phyloP scores from a whole-genome alignment of 495 filamentous ascomycete species.

The Lophiostoma macrostomum region DNA sequence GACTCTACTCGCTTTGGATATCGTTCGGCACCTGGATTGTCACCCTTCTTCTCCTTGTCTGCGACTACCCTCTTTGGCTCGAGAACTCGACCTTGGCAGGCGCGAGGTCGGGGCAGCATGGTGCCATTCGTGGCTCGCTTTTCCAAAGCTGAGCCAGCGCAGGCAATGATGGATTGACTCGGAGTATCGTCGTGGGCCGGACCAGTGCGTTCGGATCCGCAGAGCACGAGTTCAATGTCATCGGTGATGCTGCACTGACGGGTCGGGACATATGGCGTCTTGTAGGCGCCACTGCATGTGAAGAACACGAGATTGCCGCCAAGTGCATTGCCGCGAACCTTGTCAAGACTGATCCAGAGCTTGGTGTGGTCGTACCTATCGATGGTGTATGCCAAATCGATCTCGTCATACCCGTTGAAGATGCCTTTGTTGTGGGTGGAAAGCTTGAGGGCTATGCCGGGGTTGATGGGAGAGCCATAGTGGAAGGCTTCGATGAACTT shows the following conservation, averaged over 20 bases:
- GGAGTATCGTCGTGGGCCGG: not conserved
- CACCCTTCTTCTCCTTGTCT: not conserved
- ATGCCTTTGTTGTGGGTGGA: slow-evolving; percentile 39
- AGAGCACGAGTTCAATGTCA: slow-evolving; percentile 24
- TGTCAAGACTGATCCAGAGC: slow-evolving; percentile 19
- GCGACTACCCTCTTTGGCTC: not conserved
- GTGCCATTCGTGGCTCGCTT: no score
- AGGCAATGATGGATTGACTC: no score
- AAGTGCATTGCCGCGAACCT: slow-evolving; percentile 1
- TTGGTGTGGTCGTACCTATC: slow-evolving; percentile 7
- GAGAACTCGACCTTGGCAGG: no score
- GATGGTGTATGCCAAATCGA: slow-evolving; percentile 21
- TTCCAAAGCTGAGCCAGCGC: no score
- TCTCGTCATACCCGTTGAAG: slow-evolving; percentile 6
- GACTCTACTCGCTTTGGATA: no score
- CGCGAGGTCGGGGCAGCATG: no score
- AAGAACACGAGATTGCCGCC: not conserved
- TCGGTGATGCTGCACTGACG: slow-evolving; percentile 11
- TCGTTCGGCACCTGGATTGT: not conserved
- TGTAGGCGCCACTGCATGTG: slow-evolving; percentile 19
- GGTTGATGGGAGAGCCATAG: slow-evolving; percentile 10
- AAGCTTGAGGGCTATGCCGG: slow-evolving; percentile 43
- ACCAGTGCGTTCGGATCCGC: not conserved
- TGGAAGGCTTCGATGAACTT: slow-evolving; percentile 15
- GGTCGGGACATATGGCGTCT: slow-evolving; percentile 6